phyloP scores from a whole-genome alignment of 2,329 filamentous ascomycete species.

The Rutstroemia sp. region DNA sequence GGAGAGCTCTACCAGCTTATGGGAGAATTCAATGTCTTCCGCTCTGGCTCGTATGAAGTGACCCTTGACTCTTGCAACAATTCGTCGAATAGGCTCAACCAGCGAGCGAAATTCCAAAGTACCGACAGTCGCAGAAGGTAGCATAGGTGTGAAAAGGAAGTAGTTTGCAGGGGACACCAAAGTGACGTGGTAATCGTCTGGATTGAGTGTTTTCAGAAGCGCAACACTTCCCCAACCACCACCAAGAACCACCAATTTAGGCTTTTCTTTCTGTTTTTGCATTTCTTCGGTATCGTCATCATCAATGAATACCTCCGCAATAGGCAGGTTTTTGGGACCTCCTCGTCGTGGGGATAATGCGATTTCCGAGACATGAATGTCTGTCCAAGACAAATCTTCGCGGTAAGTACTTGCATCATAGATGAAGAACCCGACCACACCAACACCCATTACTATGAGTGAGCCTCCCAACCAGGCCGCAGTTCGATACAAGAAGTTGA shows the following conservation, averaged over 20 bases:
- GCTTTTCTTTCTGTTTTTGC: slow-evolving; percentile 72
- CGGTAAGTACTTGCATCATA: slow-evolving; percentile 92
- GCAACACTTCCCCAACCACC: slow-evolving; percentile 95
- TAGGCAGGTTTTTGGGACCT: slow-evolving; percentile 91
- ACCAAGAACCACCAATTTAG: slow-evolving; percentile 83
- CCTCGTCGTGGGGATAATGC: slow-evolving; percentile 76
- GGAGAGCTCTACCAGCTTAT: slow-evolving; percentile 82
- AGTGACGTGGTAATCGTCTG: slow-evolving; percentile 91
- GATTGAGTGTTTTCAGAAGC: slow-evolving; percentile 79
- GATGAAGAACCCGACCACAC: slow-evolving; percentile 78
- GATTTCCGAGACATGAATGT: slow-evolving; percentile 76
- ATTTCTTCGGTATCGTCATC: slow-evolving; percentile 74
- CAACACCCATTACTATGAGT: slow-evolving; percentile 58
- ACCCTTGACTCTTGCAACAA: slow-evolving; percentile 68
- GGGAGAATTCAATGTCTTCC: slow-evolving; percentile 83
- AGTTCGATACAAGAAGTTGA: slow-evolving; percentile 58
- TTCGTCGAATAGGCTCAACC: slow-evolving; percentile 85
- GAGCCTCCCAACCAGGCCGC: slow-evolving; percentile 71
- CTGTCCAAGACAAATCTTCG: slow-evolving; percentile 55
- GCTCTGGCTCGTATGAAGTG: slow-evolving; percentile 87
- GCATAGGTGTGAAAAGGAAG: slow-evolving; percentile 97
- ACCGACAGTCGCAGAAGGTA: slow-evolving; percentile 93
- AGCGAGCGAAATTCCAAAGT: slow-evolving; percentile 86
- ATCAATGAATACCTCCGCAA: slow-evolving; percentile 80
- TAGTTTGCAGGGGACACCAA: slow-evolving; percentile 93